Evolutionary conservation across 352 stramenopile genomes (phyloP).

Genomic region (Pythium rishiriense): DNA sequence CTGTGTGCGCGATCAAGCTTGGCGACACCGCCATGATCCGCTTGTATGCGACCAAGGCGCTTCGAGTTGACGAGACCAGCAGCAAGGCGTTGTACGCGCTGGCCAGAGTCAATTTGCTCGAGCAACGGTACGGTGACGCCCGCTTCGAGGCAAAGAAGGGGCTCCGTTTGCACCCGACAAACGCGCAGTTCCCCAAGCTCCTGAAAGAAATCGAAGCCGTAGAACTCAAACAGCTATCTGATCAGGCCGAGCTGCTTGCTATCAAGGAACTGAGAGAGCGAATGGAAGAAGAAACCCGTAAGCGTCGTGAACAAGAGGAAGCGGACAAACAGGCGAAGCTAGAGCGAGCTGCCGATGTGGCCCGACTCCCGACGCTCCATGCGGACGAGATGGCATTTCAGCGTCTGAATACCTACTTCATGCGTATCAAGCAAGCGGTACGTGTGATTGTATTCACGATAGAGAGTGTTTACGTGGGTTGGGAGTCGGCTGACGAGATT

Average conservation of each 20-base stretch:
- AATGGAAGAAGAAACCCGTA: constrained; percentile 12
- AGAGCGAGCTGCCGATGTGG: constrained; percentile 30
- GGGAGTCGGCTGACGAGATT: neutral
- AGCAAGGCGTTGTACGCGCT: constrained; percentile 75
- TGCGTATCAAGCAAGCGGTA: constrained; percentile 59
- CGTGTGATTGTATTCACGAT: neutral
- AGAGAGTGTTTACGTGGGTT: neutral
- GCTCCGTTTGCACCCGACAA: constrained; percentile 39
- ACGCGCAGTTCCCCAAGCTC: constrained; percentile 52
- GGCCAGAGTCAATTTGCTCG: constrained; percentile 62
- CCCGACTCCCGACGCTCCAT: constrained; percentile 52
- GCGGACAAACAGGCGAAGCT: constrained; percentile 50
- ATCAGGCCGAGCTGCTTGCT: constrained; percentile 35
- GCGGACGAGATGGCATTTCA: constrained; percentile 58
- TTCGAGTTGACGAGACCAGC: constrained; percentile 43
- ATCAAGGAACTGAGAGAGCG: constrained; percentile 30
- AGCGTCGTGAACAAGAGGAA: constrained; percentile 24
- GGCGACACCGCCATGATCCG: constrained; percentile 49
- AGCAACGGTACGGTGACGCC: constrained; percentile 58
- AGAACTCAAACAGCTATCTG: constrained; percentile 29
- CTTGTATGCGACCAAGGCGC: constrained; percentile 58
- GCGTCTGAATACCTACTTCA: constrained; percentile 65
- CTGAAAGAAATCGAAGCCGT: constrained; percentile 44
- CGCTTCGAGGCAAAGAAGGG: constrained; percentile 38
- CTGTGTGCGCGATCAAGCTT: constrained; percentile 77